Evolutionary conservation across 2,329 filamentous ascomycete genomes (phyloP).

Genomic region (Lachnellula suecica): DNA sequence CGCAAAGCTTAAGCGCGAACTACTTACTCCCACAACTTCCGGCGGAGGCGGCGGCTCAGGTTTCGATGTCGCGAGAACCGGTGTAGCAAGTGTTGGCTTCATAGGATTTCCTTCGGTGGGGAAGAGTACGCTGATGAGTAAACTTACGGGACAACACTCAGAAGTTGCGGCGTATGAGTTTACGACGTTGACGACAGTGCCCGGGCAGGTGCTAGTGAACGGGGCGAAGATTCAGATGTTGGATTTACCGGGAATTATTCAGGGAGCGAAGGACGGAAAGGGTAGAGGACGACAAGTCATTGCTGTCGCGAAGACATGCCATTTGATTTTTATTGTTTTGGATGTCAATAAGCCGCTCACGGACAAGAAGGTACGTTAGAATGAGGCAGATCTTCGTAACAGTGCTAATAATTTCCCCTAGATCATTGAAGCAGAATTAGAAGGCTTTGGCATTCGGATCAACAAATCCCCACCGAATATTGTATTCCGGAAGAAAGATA

Average conservation of each 20-base stretch:
- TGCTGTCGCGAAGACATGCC: slow-evolving; percentile 96
- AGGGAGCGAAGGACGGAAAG: slow-evolving; percentile 97
- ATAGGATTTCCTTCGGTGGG: slow-evolving; percentile 98
- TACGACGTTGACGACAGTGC: slow-evolving; percentile 95
- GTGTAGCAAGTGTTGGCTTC: slow-evolving; percentile 95
- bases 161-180: slow-evolving; percentile 98
- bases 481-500: slow-evolving; percentile 99
- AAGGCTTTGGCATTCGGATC: slow-evolving; percentile 96
- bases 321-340: slow-evolving; percentile 97
- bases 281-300: slow-evolving; percentile 98
- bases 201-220: slow-evolving; percentile 94
- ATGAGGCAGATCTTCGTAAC: neutral
- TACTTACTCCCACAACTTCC: slow-evolving; percentile 81
- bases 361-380: slow-evolving; percentile 67
- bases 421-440: slow-evolving; percentile 88
- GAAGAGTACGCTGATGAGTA: slow-evolving; percentile 97
- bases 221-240: slow-evolving; percentile 98
- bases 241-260: slow-evolving; percentile 97
- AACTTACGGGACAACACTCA: slow-evolving; percentile 91
- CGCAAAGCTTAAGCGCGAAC: slow-evolving; percentile 94
- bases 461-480: slow-evolving; percentile 98
- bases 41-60: slow-evolving; percentile 84
- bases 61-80: slow-evolving; percentile 96
- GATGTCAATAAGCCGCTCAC: slow-evolving; percentile 98
- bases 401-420: neutral